These are phyloP conservation scores for Hypericum androsaemum DNA, from an alignment of 345 rosid species.

Conservation along the genomic window DNA sequence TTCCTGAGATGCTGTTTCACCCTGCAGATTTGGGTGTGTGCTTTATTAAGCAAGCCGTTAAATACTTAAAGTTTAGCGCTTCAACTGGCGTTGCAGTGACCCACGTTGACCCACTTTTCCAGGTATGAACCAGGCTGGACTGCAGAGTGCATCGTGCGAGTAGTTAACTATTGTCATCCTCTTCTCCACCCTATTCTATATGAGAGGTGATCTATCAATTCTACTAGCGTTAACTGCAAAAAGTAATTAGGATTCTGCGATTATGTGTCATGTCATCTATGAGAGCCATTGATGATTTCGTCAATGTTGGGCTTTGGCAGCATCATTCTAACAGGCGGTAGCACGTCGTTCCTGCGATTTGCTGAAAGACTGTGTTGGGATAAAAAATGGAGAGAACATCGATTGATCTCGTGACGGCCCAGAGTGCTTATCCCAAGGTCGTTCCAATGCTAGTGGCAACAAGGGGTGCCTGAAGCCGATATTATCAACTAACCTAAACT, in stretches of 20 bases:
- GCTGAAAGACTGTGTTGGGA: conserved; percentile 69
- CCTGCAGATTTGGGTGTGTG: conserved; percentile 84
- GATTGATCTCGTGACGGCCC: too few species aligned
- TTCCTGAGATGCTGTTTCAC: conserved; percentile 88
- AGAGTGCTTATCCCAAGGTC: too few species aligned
- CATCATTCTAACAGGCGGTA: conserved; percentile 89
- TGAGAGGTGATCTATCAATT: conserved; percentile 48
- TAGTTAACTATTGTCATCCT: conserved; percentile 74
- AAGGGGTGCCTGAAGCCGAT: too few species aligned
- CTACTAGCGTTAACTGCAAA: not conserved
- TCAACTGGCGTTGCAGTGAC: not conserved
- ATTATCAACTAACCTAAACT: too few species aligned
- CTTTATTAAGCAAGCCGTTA: not conserved
- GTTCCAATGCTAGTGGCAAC: too few species aligned
- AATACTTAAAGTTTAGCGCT: not conserved
- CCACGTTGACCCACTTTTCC: conserved; percentile 9
- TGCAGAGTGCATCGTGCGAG: conserved; percentile 94
- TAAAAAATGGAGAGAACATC: too few species aligned
- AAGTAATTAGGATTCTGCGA: not conserved
- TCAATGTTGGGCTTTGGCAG: conserved; percentile 32
- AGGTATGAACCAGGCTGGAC: conserved; percentile 98
- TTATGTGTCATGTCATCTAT: not conserved
- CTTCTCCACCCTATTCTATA: conserved; percentile 79
- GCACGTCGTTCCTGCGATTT: conserved; percentile 71
- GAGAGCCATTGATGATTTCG: conserved; percentile 1